Conservation (phyloP, 768 basidiomycete genomes). For the Collybiopsis confluens region DNA sequence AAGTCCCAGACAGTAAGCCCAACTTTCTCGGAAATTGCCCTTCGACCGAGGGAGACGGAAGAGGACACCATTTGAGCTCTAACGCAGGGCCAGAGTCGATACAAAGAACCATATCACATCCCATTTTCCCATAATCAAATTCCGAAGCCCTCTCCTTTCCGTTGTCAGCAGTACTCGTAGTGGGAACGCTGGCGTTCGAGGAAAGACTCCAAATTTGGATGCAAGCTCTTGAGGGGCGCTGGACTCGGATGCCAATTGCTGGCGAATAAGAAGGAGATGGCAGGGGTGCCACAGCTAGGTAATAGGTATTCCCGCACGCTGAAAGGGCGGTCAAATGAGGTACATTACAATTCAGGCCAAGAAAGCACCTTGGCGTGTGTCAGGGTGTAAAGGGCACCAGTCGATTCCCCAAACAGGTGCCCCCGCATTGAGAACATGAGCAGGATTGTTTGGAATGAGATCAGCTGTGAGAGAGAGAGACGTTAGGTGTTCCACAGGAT, state of each 20-base stretch:
- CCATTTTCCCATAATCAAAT: conserved; percentile 44
- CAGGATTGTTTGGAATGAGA: conserved; percentile 51
- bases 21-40: conserved; percentile 49
- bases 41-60: conserved; percentile 56
- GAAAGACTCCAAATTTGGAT: conserved; percentile 83
- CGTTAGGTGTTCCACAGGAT: not conserved
- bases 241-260: conserved; percentile 55
- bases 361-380: conserved; percentile 49
- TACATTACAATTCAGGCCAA: not conserved
- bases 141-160: conserved; percentile 23
- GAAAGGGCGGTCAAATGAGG: not conserved
- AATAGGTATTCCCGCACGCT: conserved; percentile 65
- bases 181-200: conserved; percentile 9
- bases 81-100: conserved; percentile 75
- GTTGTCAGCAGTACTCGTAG: not conserved
- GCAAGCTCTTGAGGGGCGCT: conserved; percentile 55
- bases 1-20: conserved; percentile 80
- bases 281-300: conserved; percentile 78
- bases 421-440: conserved; percentile 81
- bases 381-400: conserved; percentile 82
- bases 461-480: conserved; percentile 39
- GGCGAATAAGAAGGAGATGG: conserved; percentile 63
- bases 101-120: conserved; percentile 84
- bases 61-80: conserved; percentile 90
- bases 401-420: conserved; percentile 89